A percentile compares a stretch with the other conserved stretches of the same genome.
These are phyloP conservation scores for Vitis amurensis DNA, from an alignment of 164 flowering plant genomes.

Conservation along the genomic window DNA sequence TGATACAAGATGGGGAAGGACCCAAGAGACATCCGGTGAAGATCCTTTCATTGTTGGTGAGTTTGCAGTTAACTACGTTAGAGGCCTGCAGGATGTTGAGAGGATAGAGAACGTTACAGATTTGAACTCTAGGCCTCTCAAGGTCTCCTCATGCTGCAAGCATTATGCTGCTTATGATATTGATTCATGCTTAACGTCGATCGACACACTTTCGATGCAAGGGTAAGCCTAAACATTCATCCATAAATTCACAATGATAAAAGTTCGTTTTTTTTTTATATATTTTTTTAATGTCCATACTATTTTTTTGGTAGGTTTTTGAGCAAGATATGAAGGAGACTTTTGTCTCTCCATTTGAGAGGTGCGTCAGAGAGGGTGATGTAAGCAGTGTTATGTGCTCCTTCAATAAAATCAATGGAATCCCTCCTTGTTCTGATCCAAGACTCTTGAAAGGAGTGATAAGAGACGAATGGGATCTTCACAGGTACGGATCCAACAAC, in stretches of 20 bases:
- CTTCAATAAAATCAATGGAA: slow-evolving; percentile 4
- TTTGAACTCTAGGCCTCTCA: slow-evolving; percentile 11
- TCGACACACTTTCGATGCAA: slow-evolving; percentile 13
- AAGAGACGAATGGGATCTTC: slow-evolving; percentile 3
- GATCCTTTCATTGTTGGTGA: slow-evolving; percentile 17
- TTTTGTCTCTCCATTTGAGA: background rate
- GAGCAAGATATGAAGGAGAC: slow-evolving; percentile 7
- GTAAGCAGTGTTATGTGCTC: slow-evolving; percentile 10
- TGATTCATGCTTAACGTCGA: slow-evolving; percentile 17
- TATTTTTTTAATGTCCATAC: no score
- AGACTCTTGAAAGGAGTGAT: background rate
- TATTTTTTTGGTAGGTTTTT: background rate
- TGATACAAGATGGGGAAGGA: slow-evolving; percentile 30
- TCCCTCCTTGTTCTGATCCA: slow-evolving; percentile 11
- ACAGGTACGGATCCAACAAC: background rate
- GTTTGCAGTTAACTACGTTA: slow-evolving; percentile 21
- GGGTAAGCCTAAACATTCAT: slow-evolving; percentile 1
- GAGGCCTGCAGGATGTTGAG: slow-evolving; percentile 23
- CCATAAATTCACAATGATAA: no score
- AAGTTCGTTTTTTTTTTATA: no score
- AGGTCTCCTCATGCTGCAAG: slow-evolving; percentile 29
- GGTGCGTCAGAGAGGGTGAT: slow-evolving; percentile 4
- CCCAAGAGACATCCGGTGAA: slow-evolving; percentile 23
- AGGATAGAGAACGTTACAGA: background rate
- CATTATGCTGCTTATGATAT: slow-evolving; percentile 30